A percentile compares a stretch with the other conserved stretches of the same genome.
Evolutionary conservation across 2,329 filamentous ascomycete genomes (phyloP).

Genomic region (Aureobasidium lini): DNA sequence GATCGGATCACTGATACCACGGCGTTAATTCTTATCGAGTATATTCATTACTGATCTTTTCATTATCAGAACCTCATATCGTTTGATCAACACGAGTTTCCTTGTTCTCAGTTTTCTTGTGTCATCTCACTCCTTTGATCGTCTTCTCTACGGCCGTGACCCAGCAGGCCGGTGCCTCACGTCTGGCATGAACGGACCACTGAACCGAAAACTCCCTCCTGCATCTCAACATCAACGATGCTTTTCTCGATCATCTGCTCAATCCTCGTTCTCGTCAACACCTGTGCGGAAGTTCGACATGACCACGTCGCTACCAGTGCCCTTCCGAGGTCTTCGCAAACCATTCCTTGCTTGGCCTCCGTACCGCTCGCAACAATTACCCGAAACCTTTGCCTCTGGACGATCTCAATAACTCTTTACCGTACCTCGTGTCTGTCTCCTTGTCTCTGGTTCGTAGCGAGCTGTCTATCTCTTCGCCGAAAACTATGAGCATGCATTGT

Average conservation of each 20-base stretch:
- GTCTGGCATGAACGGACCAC: neutral
- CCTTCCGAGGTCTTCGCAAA: neutral
- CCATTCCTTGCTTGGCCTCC: neutral
- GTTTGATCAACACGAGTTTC: neutral
- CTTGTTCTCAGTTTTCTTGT: neutral
- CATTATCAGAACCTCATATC: neutral
- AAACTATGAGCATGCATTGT: no score
- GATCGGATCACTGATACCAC: neutral
- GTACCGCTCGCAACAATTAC: no score
- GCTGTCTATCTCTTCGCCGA: neutral
- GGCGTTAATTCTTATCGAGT: neutral
- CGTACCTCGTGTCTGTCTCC: neutral
- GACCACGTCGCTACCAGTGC: neutral
- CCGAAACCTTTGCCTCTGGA: neutral
- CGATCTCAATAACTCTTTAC: neutral
- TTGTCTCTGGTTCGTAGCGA: neutral
- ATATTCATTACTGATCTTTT: neutral
- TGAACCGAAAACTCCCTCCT: neutral
- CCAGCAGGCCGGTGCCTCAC: neutral
- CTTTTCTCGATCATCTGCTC: neutral
- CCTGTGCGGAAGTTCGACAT: neutral
- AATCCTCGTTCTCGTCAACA: neutral
- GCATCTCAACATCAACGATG: neutral
- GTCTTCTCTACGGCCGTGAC: neutral
- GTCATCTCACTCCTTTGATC: neutral